Base-by-base conservation (phyloP, 2,329 filamentous ascomycete genomes). In the Penicillium fuscoglaucum region DNA sequence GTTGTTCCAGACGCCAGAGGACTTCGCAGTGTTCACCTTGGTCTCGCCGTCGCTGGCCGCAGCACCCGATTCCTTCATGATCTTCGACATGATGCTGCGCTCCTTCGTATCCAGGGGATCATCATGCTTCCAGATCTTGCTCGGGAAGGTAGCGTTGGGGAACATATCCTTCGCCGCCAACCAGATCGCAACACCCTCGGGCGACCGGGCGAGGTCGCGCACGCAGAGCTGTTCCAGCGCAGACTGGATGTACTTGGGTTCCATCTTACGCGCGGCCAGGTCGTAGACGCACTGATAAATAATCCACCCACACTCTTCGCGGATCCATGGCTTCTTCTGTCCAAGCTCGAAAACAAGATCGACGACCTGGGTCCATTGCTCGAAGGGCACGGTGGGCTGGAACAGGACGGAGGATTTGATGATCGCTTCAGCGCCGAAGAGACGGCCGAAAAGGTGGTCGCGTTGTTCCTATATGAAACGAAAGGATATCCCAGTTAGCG, bases 121-220 rank as follows among this genome's bases (percentile, higher is more conserved):
- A 50, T 85, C 83, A 57, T 83, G 79, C 57, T 84, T 81, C 92
- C 93, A 96, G 2, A 90, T 82, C 63, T 89, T 87, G 28, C 83
- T 79, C 0, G 89, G 88, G 43, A 90, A 78, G 50, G 85, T 84
- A 55, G 89, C 80, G 8, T 83, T 78, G 0, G 88, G 84, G 66
- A 90, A 91, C 21, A 78, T 79, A 52, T 84, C 83, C 61, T 84
- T 82, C 1, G 89, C 84, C 6, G 85, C 84, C 33, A 98, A 80
- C 92, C 93, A 98, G 57, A 97, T 85, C 0, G 91, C 91, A 24
- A 97, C 86, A 7, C 93, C 93, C 72, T 98, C 93, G 0, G 92
- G 89, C 0, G 92, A 93, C 72, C 89, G 89, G 9, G 87, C 85
- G 49, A 96, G 79, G 10, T 89, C 87, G 49, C 85, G 83, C 17